A percentile compares a stretch with the other conserved stretches of the same genome.
These are phyloP conservation scores for Oropetium thomaeum DNA, from an alignment of 176 grass and related monocot species.

Conservation along the genomic window DNA sequence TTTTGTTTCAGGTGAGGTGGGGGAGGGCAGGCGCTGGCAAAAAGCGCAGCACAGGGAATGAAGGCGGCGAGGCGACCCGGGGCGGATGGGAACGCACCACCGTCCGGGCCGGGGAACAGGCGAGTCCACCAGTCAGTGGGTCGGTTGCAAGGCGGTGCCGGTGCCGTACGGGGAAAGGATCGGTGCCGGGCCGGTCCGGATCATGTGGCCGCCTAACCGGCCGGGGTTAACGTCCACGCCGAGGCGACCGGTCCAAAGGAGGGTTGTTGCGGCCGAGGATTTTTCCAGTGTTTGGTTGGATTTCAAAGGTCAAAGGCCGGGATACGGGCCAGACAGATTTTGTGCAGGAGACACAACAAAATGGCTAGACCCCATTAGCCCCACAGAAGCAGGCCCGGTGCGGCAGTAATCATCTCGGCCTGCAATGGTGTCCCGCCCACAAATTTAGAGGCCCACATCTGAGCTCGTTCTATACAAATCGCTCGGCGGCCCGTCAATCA, in stretches of 20 bases:
- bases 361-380: too few species aligned
- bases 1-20: background rate
- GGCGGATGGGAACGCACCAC: background rate
- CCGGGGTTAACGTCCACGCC: background rate
- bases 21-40: background rate
- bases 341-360: too few species aligned
- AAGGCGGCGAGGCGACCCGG: constrained; percentile 17
- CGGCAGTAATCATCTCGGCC: too few species aligned
- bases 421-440: too few species aligned
- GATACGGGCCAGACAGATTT: too few species aligned
- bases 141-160: background rate
- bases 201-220: background rate
- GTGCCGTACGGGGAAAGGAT: constrained; percentile 8
- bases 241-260: background rate
- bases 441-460: background rate
- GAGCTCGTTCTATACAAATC: background rate
- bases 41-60: background rate
- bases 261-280: too few species aligned
- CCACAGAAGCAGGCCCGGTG: too few species aligned
- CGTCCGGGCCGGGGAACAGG: background rate
- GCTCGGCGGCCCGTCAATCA: background rate
- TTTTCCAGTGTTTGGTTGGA: too few species aligned
- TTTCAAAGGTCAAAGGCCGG: too few species aligned
- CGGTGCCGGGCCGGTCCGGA: background rate
- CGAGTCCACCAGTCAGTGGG: background rate